Evolutionary conservation across 1,284 basidiomycete genomes (phyloP), one percentile per base, ranked within the genome.

Genomic region (Fomitopsis schrenkii): DNA sequence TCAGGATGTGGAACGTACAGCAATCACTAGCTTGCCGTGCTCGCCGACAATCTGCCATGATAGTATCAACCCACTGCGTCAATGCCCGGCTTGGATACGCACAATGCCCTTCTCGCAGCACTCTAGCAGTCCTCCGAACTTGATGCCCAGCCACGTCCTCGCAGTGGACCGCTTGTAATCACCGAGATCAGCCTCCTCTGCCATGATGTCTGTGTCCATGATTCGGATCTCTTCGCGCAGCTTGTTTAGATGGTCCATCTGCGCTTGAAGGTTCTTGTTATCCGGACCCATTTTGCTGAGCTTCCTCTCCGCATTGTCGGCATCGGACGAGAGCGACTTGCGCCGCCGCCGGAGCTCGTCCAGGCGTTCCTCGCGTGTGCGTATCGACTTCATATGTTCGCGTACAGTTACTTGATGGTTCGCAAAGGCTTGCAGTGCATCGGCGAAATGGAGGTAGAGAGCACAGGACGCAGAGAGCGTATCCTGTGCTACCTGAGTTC

Each of bases 221-320:
- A 76, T 71, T 10, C 90, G 78, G 62, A 97, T 97, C 71, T 97
- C 91, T 33, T 88, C 86, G 46, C 90, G 83, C 44, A 97, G 77
- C 17, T 80, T 80, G 69, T 90, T 89, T 61, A 98, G 78, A 4
- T 82, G 75, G 30, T 94, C 90, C 0, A 88, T 92, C 76, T 97
- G 95, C 62, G 79, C 72, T 19, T 80, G 77, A 40, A 95, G 76
- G 68, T 93, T 91, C 81, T 97, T 98, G 79, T 97, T 89, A 76
- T 95, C 94, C 0, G 92, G 83, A 58, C 84, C 86, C 95, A 97
- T 97, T 79, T 91, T 97, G 72, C 83, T 84, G 30, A 98, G 81
- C 74, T 95, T 97, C 79, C 83, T 91, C 71, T 97, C 95, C 0
- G 94, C 94, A n/a, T 84, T 74, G 62, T 97, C 95, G 0, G 94